These are phyloP conservation scores for Rhodocollybia butyracea DNA, from an alignment of 768 basidiomycete species.

Conservation along the genomic window DNA sequence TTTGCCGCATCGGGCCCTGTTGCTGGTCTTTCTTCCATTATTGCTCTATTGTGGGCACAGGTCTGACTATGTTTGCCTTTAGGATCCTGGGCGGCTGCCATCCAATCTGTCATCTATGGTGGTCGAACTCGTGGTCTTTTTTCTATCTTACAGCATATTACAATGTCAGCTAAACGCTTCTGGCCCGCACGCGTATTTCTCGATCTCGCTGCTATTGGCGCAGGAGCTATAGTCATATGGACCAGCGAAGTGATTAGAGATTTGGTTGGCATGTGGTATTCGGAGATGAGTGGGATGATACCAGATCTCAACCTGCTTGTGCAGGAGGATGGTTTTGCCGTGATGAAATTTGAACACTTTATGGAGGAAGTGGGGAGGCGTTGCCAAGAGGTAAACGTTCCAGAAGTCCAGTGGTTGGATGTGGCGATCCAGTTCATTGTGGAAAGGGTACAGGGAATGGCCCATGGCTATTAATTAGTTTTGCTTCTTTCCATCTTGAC, in stretches of 20 bases:
- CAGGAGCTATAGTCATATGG: neutral
- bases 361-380: neutral
- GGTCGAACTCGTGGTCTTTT: neutral
- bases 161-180: neutral
- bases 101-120: neutral
- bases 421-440: neutral
- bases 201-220: neutral
- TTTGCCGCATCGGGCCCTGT: neutral
- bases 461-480: no score
- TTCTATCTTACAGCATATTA: neutral
- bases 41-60: neutral
- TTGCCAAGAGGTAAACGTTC: neutral
- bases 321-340: neutral
- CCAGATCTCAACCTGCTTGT: neutral
- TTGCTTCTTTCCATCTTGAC: no score
- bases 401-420: constrained; percentile 1
- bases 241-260: neutral
- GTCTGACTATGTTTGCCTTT: neutral
- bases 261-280: neutral
- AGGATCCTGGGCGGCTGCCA: constrained; percentile 1
- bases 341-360: neutral
- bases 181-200: neutral
- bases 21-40: neutral
- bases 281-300: neutral
- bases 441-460: neutral